These are phyloP conservation scores for Aureobasidium sp. DNA, from an alignment of 2,329 filamentous ascomycete genomes.

Conservation along the genomic window DNA sequence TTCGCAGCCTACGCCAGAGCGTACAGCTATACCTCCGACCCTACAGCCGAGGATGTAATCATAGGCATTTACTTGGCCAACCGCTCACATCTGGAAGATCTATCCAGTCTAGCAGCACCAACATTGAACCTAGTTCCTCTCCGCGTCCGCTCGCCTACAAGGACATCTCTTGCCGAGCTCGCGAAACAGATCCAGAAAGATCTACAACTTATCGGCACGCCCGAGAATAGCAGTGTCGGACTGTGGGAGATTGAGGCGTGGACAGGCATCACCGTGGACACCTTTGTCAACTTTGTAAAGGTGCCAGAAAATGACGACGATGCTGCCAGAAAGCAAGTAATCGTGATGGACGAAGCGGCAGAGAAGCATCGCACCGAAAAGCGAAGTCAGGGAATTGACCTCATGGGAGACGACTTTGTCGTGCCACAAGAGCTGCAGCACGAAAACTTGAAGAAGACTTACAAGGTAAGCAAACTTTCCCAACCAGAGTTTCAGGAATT, in stretches of 20 bases:
- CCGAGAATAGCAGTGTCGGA: slow-evolving; percentile 51
- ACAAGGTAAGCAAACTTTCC: slow-evolving; percentile 31
- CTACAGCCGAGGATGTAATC: slow-evolving; percentile 41
- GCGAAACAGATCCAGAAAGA: slow-evolving; percentile 62
- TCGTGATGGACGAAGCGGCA: slow-evolving; percentile 23
- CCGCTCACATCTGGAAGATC: slow-evolving; percentile 48
- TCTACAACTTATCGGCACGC: slow-evolving; percentile 53
- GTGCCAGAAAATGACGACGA: slow-evolving; percentile 35
- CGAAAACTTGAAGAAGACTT: slow-evolving; percentile 25
- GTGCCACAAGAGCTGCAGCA: slow-evolving; percentile 22
- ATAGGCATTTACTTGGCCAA: slow-evolving; percentile 83
- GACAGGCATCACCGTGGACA: slow-evolving; percentile 64
- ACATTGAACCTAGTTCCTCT: slow-evolving; percentile 76
- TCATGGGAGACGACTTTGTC: slow-evolving; percentile 16
- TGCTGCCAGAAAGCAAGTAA: slow-evolving; percentile 1
- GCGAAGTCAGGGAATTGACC: slow-evolving; percentile 18
- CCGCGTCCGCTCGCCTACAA: slow-evolving; percentile 39
- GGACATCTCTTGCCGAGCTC: slow-evolving; percentile 37
- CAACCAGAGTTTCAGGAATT: background rate
- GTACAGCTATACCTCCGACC: slow-evolving; percentile 31
- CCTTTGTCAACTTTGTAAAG: slow-evolving; percentile 75
- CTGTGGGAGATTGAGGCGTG: slow-evolving; percentile 67
- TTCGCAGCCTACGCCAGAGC: slow-evolving; percentile 62
- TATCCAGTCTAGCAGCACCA: slow-evolving; percentile 53
- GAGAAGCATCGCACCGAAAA: slow-evolving; percentile 20